Evolutionary conservation across 2,329 filamentous ascomycete species (phyloP).

Genomic region (Fusarium sp.): DNA sequence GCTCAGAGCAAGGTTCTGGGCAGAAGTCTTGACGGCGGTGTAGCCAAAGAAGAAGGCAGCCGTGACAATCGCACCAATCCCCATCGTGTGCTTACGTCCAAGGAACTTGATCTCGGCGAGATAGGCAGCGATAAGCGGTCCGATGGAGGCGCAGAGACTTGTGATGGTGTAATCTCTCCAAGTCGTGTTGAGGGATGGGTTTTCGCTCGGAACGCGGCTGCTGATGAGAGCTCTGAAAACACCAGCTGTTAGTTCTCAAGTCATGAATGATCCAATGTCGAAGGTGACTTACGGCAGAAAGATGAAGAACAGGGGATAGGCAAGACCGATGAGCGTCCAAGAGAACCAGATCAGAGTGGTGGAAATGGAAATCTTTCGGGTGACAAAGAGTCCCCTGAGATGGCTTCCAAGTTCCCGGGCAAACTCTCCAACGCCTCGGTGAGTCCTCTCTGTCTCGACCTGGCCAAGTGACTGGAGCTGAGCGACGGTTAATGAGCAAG

Average conservation of each 20-base stretch:
- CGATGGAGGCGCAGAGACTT: slow-evolving; percentile 72
- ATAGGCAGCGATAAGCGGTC: slow-evolving; percentile 71
- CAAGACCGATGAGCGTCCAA: slow-evolving; percentile 74
- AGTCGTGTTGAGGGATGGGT: slow-evolving; percentile 63
- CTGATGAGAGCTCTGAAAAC: not conserved
- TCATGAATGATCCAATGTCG: not conserved
- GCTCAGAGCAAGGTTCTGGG: not conserved
- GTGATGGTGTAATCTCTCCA: slow-evolving; percentile 78
- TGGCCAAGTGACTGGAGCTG: not conserved
- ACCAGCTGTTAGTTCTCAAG: not conserved
- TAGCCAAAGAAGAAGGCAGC: slow-evolving; percentile 58
- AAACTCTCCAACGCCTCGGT: slow-evolving; percentile 17
- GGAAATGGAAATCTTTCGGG: slow-evolving; percentile 66
- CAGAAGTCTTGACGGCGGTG: not conserved
- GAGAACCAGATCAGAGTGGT: slow-evolving; percentile 73
- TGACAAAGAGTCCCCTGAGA: slow-evolving; percentile 67
- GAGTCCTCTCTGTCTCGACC: not conserved
- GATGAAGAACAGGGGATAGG: slow-evolving; percentile 77
- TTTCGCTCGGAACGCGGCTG: slow-evolving; percentile 51
- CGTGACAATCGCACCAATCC: slow-evolving; percentile 53
- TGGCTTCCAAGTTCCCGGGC: slow-evolving; percentile 52
- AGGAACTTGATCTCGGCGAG: slow-evolving; percentile 64
- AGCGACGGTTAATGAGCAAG: slow-evolving; percentile 53
- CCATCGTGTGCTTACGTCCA: slow-evolving; percentile 64
- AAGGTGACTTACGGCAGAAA: slow-evolving; percentile 59